A percentile compares a stretch with the other conserved stretches of the same genome.
Evolutionary conservation across 1,139 yeast genomes (phyloP).

Genomic region (Candida smagusa): DNA sequence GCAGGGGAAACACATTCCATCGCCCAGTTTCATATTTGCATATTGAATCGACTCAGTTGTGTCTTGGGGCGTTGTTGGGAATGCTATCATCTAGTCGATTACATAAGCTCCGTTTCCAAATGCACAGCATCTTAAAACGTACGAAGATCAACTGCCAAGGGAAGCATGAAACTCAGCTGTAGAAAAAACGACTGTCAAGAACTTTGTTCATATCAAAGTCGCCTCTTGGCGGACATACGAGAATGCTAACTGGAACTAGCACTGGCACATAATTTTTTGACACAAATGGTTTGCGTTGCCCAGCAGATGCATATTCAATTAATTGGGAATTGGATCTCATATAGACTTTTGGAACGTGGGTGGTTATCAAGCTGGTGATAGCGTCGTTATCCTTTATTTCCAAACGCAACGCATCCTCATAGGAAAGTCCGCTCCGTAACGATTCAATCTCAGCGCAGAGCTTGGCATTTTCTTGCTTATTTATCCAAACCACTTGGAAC

Average conservation of each 20-base stretch:
- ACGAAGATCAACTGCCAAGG: too few species aligned
- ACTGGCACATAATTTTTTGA: conserved; percentile 15
- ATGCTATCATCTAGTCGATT: too few species aligned
- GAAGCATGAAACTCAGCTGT: too few species aligned
- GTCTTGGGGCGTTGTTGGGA: too few species aligned
- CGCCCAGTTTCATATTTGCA: too few species aligned
- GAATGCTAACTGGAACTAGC: conserved; percentile 22
- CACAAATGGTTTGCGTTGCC: not conserved
- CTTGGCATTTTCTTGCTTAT: conserved; percentile 15
- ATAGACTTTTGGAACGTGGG: conserved; percentile 6
- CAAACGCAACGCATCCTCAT: conserved; percentile 10
- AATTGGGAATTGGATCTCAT: conserved; percentile 4
- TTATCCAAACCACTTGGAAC: conserved; percentile 36
- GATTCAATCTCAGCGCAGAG: conserved; percentile 15
- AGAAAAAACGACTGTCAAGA: conserved; percentile 33
- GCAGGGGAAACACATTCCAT: too few species aligned
- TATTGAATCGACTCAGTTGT: too few species aligned
- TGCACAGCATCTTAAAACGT: too few species aligned
- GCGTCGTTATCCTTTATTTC: conserved; percentile 12
- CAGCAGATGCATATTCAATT: conserved; percentile 6
- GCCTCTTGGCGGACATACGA: conserved; percentile 32
- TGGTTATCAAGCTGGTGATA: conserved; percentile 3
- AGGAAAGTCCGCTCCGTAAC: not conserved
- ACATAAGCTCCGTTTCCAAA: too few species aligned
- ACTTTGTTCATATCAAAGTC: conserved; percentile 31